Base-by-base conservation (phyloP, 2,329 filamentous ascomycete species). In the Lecanicillium sp. region DNA sequence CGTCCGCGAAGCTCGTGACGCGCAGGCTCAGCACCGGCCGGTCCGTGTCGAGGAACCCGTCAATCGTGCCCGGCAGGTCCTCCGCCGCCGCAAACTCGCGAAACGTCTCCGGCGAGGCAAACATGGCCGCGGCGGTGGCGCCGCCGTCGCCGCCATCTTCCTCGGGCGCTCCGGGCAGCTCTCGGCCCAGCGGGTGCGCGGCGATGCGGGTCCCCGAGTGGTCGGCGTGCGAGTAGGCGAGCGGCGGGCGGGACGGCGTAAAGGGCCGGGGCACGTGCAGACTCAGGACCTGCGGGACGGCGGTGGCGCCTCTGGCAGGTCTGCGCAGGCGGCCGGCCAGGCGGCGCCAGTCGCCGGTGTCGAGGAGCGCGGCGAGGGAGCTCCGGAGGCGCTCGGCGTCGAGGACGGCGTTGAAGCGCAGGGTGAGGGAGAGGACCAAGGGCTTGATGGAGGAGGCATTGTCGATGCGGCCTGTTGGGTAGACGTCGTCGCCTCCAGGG, bases 1-100 rank as follows among this genome's bases (percentile, higher is more conserved):
- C 67, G 48, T 78, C 69, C 6, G 54, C 55, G 55, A 77, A 77
- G 0, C 65, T 65, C 8, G 69, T 66, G 33, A 77, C 60, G 51
- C 73, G 71, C 11, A 77, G 58, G 8, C 65, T 64, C 8, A 77
- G 58, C 55, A 71, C 69, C 1, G 72, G 72, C 21, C 52, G 57
- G 54, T 75, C 72, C 19, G 5, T n/a, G 21, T 15, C 37, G 9
- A 39, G 21, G 40, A 32, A 43, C 17, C 40, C 40, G 30, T 43
- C 40, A 21, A 43, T 32, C 19, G 15, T 43, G 40, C n/a, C 27
- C 9, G 40, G 40, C 14, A 43, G 19, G 11, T 30, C 15, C 17
- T 17, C 1, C n/a, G 40, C 40, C 14, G 40, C 40, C 2, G 40
- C 40, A 33, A 43, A 43, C 5, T 20, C 40, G 40, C 40, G 40